Percentiles rank a stretch among this genome's conserved stretches.
Evolutionary conservation across 495 filamentous ascomycete genomes (phyloP).

Genomic region (Penicillium paxilli): DNA sequence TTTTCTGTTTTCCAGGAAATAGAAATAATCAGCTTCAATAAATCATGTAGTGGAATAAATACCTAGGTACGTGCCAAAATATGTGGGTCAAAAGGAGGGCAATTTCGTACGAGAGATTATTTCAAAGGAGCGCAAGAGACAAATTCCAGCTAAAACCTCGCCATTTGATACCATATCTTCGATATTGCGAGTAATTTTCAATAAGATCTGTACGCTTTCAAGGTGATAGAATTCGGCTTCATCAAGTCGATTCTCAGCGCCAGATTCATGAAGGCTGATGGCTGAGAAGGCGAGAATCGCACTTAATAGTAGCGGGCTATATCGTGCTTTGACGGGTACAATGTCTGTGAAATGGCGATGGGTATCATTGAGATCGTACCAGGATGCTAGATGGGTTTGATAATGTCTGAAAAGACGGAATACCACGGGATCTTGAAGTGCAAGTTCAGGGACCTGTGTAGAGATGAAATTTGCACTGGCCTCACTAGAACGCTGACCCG

Average conservation of each 20-base stretch:
- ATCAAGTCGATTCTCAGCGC: constrained; percentile 1
- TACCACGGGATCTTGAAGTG: constrained; percentile 20
- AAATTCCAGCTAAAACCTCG: constrained; percentile 33
- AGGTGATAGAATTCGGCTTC: constrained; percentile 24
- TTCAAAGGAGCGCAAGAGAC: constrained; percentile 39
- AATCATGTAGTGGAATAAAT: too few species aligned
- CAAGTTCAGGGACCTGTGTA: constrained; percentile 15
- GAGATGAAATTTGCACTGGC: constrained; percentile 15
- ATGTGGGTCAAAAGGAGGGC: too few species aligned
- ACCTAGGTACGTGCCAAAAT: too few species aligned
- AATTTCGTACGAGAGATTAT: constrained; percentile 27
- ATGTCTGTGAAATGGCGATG: constrained; percentile 26
- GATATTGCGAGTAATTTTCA: constrained; percentile 10
- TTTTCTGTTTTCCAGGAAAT: constrained; percentile 8
- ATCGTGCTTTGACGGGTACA: constrained; percentile 24
- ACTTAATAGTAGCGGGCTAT: constrained; percentile 33
- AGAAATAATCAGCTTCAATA: too few species aligned
- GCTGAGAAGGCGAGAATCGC: constrained; percentile 38
- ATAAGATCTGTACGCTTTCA: constrained; percentile 17
- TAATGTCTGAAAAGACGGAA: constrained; percentile 32
- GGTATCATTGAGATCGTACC: constrained; percentile 40
- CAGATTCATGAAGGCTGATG: constrained; percentile 15
- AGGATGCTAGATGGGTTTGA: constrained; percentile 28
- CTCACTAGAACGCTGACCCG: too few species aligned
- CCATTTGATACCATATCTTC: constrained; percentile 20